Percentiles rank a stretch among this genome's conserved stretches.
phyloP scores from a whole-genome alignment of 345 rosid genomes.

The Aegle marmelos region DNA sequence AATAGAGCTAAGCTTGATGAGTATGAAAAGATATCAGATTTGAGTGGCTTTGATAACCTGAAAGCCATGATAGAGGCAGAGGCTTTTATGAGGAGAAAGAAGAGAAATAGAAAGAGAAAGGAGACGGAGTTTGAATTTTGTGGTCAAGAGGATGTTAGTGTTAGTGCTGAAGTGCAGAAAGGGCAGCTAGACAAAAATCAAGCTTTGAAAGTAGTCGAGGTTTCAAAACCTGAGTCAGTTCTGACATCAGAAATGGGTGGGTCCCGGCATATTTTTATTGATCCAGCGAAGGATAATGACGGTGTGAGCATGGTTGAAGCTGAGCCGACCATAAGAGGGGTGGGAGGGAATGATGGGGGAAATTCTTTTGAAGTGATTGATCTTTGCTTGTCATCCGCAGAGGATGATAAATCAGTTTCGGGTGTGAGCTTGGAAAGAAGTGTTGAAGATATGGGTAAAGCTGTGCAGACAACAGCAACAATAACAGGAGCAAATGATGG shows the following conservation, averaged over 20 bases:
- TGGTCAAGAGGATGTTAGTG: not conserved
- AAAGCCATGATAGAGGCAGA: constrained; percentile 17
- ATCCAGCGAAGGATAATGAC: constrained; percentile 6
- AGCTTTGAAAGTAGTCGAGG: not conserved
- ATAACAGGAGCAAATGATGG: not conserved
- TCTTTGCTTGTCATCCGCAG: not conserved
- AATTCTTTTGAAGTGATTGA: constrained; percentile 1
- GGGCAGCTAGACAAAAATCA: not conserved
- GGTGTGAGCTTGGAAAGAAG: not conserved
- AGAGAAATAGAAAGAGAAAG: constrained; percentile 7
- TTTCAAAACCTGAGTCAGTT: not conserved
- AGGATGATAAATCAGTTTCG: not conserved
- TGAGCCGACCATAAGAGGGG: not conserved
- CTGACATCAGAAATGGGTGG: not conserved
- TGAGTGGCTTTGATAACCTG: constrained; percentile 15
- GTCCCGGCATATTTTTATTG: not conserved
- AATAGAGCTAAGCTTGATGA: constrained; percentile 12
- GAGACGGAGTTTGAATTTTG: not conserved
- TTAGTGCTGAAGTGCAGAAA: not conserved
- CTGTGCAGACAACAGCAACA: not conserved
- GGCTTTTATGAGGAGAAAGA: constrained; percentile 14
- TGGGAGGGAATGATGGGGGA: not conserved
- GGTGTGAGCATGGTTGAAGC: not conserved
- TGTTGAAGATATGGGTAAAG: not conserved
- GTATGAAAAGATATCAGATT: not conserved